Conservation (phyloP, 768 basidiomycete species). For the Mycena vulgaris region DNA sequence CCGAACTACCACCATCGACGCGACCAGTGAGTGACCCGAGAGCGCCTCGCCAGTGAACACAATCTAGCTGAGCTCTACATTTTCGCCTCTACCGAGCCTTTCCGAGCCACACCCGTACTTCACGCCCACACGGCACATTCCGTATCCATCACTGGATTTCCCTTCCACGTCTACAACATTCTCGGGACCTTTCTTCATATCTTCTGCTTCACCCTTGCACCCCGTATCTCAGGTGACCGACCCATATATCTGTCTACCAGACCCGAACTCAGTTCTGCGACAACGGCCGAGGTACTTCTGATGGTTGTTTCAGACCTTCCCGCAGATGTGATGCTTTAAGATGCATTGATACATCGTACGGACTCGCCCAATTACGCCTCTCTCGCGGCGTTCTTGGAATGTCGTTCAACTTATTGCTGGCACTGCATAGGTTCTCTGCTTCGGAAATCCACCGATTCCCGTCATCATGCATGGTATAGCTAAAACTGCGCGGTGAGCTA, state of each 20-base stretch:
- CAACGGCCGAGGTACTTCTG: no score
- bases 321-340: no score
- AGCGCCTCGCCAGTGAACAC: not conserved
- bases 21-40: not conserved
- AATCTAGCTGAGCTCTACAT: not conserved
- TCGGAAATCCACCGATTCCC: no score
- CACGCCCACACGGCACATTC: not conserved
- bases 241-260: not conserved
- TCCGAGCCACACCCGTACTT: not conserved
- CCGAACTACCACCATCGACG: not conserved
- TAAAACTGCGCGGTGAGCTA: no score
- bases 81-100: not conserved
- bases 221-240: not conserved
- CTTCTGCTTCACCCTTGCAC: not conserved
- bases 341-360: no score
- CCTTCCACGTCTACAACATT: not conserved
- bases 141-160: not conserved
- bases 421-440: no score
- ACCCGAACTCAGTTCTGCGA: not conserved
- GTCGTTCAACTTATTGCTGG: no score
- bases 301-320: no score
- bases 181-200: not conserved
- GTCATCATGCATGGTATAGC: no score
- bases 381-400: no score
- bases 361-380: no score